Percentiles rank a stretch among this genome's conserved stretches.
Evolutionary conservation across 2,329 filamentous ascomycete species (phyloP).

Genomic region (Juglanconis oblonga): DNA sequence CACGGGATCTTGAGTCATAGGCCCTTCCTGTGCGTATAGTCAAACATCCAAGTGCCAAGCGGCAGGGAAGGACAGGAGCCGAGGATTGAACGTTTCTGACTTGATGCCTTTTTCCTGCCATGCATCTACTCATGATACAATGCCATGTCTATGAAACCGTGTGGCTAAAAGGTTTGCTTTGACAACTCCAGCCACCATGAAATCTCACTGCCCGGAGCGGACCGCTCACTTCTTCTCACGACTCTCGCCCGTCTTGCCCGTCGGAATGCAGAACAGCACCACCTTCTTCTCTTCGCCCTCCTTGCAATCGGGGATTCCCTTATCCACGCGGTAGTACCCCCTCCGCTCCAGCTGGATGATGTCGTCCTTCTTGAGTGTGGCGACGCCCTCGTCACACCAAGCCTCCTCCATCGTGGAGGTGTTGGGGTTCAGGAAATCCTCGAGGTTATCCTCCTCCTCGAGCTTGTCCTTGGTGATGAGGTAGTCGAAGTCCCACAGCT

Average conservation of each 20-base stretch:
- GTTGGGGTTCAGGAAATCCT: slow-evolving; percentile 75
- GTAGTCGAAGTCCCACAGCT: slow-evolving; percentile 93
- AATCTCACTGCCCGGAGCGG: neutral
- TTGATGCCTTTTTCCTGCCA: neutral
- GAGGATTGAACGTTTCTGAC: neutral
- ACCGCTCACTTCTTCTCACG: neutral
- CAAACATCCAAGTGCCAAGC: neutral
- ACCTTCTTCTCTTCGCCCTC: slow-evolving; percentile 50
- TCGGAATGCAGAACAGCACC: slow-evolving; percentile 58
- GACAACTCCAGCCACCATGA: neutral
- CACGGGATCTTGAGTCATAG: neutral
- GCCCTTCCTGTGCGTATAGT: neutral
- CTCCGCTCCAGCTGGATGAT: slow-evolving; percentile 95
- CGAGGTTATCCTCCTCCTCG: slow-evolving; percentile 80
- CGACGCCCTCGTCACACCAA: slow-evolving; percentile 77
- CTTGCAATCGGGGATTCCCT: slow-evolving; percentile 49
- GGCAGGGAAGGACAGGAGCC: neutral
- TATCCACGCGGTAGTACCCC: slow-evolving; percentile 87
- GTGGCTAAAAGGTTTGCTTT: neutral
- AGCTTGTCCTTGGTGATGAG: slow-evolving; percentile 94
- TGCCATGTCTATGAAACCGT: neutral
- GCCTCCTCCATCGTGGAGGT: slow-evolving; percentile 75
- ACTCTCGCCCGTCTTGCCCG: slow-evolving; percentile 40
- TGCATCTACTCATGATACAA: neutral
- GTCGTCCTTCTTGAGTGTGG: slow-evolving; percentile 76